Evolutionary conservation across 495 filamentous ascomycete genomes (phyloP), one percentile per base, ranked within the genome.

Genomic region (Xylaria longipes): DNA sequence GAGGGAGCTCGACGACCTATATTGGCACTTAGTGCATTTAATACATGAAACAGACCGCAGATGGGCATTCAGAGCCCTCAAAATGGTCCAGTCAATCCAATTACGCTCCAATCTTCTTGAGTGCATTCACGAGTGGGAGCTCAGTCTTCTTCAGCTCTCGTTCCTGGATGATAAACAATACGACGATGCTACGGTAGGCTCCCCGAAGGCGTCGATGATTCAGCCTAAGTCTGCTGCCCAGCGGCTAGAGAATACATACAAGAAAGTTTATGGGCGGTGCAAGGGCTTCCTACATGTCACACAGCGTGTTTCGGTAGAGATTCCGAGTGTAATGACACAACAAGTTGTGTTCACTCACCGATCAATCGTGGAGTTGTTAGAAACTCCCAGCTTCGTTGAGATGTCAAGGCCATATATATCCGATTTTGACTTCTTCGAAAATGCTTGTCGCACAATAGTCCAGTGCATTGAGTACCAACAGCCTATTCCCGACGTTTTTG

Each of bases 211-310:
- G 9, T n/a, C 72, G 29, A 33, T 5, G 48, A 9, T 54, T 27
- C 15, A 63, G 14, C 22, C 43, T 14, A 46, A 25, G 52, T 7
- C 35, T 29, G 31, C 65, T 57, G 14, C 25, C 65, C 7, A 61
- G 14, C 27, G 73, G 37, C n/a, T 62, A 6, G 45, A 37, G 5
- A 63, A 25, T 3, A 50, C 71, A 0, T 64, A 52, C 0, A 69
- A 69, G 12, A 68, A 70, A 22, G 33, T 79, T 27, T 74, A 77
- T 56, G 73, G 72, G 8, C 66, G 63, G 4, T 76, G 71, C 27
- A 71, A 65, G 72, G 70, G 73, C 0, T 72, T 79, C n/a, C 66
- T 77, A 3, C 50, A 74, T 72, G 29, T 68, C 25, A n/a, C 20
- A 60, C 3, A 37, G 15, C 0, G 2, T 17, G n/a, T n/a, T n/a